Base-by-base conservation (phyloP, 768 basidiomycete species). In the Xanthoconium purpureum region DNA sequence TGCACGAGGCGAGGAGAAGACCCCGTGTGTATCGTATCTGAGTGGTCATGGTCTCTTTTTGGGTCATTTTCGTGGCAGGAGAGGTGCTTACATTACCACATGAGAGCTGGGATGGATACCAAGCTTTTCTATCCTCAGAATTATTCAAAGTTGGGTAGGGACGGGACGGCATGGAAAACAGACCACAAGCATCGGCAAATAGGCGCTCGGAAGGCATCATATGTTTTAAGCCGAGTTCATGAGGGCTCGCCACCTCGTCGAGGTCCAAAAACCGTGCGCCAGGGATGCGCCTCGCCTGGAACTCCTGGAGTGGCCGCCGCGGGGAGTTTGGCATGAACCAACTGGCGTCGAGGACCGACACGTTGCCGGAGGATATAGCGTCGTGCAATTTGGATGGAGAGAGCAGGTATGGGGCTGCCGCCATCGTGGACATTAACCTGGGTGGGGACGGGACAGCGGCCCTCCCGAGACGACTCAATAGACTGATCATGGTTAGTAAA, bases 261-360 rank as follows among this genome's bases (percentile, higher is more conserved):
- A 95, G 75, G 67, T 94, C 88, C 61, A 94, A 78, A 65, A 85
- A 90, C 50, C 80, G 81, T 1, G 93, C 84, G 12, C 80, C 78
- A 6, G 88, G 89, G 35, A 97, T 81, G 35, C 87, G 80, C 59
- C 82, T 85, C 29, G 74, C 69, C 20, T 77, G 67, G 61, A 85
- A 95, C 71, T 96, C 94, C 32, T 81, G 71, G n/a, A 71, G 70
- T 3, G 89, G 79, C 49, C 83, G 84, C 53, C 94, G 83, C 2
- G 85, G 77, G 35, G 87, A 81, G 70, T 86, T 89, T 49, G 95
- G 96, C 96, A 98, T 97, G 71, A 91, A 88, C 96, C 95, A 98
- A 48, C 84, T 86, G 24, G 86, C 84, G 66, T 98, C 96, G 35
- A 87, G 76, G 61, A 88, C 71, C 71, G 46, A 72, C 56, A 57